Conservation (phyloP, 2,329 filamentous ascomycete genomes). For the Triangularia verruculosa region DNA sequence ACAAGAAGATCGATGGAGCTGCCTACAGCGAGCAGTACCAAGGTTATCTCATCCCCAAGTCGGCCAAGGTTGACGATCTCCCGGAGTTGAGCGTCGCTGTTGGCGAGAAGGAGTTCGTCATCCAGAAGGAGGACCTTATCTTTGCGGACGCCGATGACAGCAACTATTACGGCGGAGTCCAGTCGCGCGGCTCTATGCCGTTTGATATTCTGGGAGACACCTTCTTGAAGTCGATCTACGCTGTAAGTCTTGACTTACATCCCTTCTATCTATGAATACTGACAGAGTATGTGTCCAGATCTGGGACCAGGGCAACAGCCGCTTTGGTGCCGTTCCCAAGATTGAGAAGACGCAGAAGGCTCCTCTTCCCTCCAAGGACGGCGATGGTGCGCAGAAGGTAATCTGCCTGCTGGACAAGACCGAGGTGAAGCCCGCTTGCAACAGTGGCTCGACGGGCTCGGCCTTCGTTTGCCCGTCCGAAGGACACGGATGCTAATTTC, state of each 20-base stretch:
- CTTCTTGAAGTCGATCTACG: constrained; percentile 64
- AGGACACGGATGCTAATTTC: too few species aligned
- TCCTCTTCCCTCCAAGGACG: constrained; percentile 16
- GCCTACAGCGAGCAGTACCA: constrained; percentile 54
- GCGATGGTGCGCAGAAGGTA: neutral
- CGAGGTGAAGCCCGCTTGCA: neutral
- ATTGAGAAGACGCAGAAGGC: constrained; percentile 39
- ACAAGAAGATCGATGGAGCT: constrained; percentile 60
- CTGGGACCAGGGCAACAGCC: constrained; percentile 60
- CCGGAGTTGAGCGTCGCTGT: constrained; percentile 63
- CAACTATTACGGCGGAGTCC: constrained; percentile 62
- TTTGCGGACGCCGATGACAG: constrained; percentile 55
- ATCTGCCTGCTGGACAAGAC: neutral
- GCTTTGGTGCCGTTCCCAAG: constrained; percentile 59
- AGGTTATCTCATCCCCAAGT: constrained; percentile 62
- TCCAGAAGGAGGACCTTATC: constrained; percentile 61
- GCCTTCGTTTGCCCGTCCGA: neutral
- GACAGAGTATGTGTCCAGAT: constrained; percentile 40
- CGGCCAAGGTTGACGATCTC: constrained; percentile 48
- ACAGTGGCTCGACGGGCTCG: neutral
- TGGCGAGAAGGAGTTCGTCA: constrained; percentile 56
- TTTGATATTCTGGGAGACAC: constrained; percentile 65
- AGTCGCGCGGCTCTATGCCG: constrained; percentile 55
- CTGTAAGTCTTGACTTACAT: constrained; percentile 40
- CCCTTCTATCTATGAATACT: neutral